These are phyloP conservation scores for Peronospora farinosa DNA, from an alignment of 352 stramenopile genomes.

Conservation along the genomic window DNA sequence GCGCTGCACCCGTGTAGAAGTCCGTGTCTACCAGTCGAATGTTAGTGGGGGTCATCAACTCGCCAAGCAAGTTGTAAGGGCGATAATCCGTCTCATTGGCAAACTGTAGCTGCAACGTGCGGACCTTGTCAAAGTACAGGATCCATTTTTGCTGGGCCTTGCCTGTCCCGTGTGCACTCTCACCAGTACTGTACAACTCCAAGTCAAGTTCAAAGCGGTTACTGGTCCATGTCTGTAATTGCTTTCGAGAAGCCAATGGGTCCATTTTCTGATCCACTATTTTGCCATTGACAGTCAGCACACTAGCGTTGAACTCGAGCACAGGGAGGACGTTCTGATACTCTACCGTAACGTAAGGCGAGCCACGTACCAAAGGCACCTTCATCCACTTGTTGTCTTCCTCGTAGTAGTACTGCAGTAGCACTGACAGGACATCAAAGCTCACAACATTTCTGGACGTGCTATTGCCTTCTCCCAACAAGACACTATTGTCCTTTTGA, in stretches of 20 bases:
- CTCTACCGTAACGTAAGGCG: conserved; percentile 77
- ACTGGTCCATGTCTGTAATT: conserved; percentile 43
- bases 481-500: conserved; percentile 13
- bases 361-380: conserved; percentile 50
- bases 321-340: conserved; percentile 64
- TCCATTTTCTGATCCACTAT: conserved; percentile 26
- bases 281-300: conserved; percentile 52
- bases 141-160: conserved; percentile 56
- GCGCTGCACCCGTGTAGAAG: conserved; percentile 52
- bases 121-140: conserved; percentile 60
- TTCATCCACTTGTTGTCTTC: conserved; percentile 47
- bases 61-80: conserved; percentile 53
- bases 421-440: conserved; percentile 66
- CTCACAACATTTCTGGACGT: conserved; percentile 49
- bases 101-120: conserved; percentile 61
- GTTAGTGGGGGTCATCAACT: conserved; percentile 68
- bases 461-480: conserved; percentile 63
- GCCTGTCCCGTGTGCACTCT: conserved; percentile 17
- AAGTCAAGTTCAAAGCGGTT: conserved; percentile 67
- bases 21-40: conserved; percentile 58
- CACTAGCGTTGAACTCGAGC: conserved; percentile 59
- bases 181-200: conserved; percentile 49
- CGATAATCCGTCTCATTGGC: conserved; percentile 63
- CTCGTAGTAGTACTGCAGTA: conserved; percentile 53
- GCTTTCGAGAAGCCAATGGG: conserved; percentile 12